These are phyloP conservation scores for Hibiscus trionum DNA, from an alignment of 345 rosid genomes.

Conservation along the genomic window DNA sequence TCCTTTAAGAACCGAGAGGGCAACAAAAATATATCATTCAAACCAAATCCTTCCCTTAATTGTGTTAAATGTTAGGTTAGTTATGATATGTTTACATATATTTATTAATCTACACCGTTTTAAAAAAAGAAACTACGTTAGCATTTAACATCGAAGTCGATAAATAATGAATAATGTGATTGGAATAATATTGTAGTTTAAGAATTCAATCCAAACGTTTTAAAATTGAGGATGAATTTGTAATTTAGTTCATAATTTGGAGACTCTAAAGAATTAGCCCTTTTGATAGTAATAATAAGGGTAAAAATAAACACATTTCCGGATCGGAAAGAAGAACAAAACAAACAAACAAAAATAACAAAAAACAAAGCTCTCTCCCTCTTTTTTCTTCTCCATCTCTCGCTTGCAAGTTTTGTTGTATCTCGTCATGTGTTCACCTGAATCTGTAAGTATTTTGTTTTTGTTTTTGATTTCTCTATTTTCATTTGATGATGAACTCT, in stretches of 20 bases:
- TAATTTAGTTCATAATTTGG: not conserved
- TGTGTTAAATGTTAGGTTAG: not conserved
- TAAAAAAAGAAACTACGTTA: too few species aligned
- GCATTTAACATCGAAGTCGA: not conserved
- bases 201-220: not conserved
- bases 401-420: not conserved
- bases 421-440: conserved; percentile 14
- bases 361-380: conserved; percentile 7
- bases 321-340: too few species aligned
- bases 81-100: not conserved
- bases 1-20: too few species aligned
- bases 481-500: not conserved
- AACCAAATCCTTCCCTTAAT: not conserved
- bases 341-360: not conserved
- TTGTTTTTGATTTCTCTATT: not conserved
- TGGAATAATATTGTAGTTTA: not conserved
- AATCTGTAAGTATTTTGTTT: conserved; percentile 32
- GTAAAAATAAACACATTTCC: too few species aligned
- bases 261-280: not conserved
- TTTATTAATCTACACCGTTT: not conserved
- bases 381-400: conserved; percentile 7
- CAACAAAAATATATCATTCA: too few species aligned
- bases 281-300: too few species aligned
- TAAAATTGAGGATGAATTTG: not conserved
- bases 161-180: not conserved